Evolutionary conservation across 495 filamentous ascomycete species (phyloP).

Genomic region (Xylaria cubensis): DNA sequence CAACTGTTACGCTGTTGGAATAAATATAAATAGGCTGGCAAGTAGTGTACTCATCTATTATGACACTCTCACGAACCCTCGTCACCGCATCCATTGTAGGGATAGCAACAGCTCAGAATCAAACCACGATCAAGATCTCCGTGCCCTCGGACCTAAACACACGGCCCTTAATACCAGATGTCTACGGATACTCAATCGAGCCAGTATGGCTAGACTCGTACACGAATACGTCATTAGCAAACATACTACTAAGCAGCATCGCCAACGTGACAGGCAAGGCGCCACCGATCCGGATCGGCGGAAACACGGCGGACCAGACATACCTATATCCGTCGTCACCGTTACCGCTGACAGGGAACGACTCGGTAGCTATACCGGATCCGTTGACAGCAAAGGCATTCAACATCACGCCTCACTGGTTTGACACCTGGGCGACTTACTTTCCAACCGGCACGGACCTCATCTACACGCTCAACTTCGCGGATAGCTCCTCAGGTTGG

Average conservation of each 20-base stretch:
- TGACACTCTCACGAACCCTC: slow-evolving; percentile 3
- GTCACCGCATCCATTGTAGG: slow-evolving; percentile 29
- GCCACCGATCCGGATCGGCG: slow-evolving; percentile 39
- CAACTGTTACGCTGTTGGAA: no score
- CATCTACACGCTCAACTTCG: slow-evolving; percentile 42
- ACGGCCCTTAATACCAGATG: slow-evolving; percentile 31
- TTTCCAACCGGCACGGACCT: slow-evolving; percentile 38
- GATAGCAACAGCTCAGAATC: slow-evolving; percentile 27
- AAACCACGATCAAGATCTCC: slow-evolving; percentile 19
- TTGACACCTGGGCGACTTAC: slow-evolving; percentile 37
- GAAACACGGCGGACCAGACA: slow-evolving; percentile 42
- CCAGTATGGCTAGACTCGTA: slow-evolving; percentile 42
- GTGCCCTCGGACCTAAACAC: slow-evolving; percentile 30
- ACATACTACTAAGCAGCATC: slow-evolving; percentile 33
- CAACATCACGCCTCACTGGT: slow-evolving; percentile 40
- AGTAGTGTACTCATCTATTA: not conserved
- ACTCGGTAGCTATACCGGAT: slow-evolving; percentile 32
- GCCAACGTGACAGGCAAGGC: slow-evolving; percentile 35
- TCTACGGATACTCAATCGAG: slow-evolving; percentile 42
- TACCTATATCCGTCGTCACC: slow-evolving; percentile 31
- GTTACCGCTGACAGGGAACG: slow-evolving; percentile 30
- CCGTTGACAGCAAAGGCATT: slow-evolving; percentile 28
- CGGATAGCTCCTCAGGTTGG: slow-evolving; percentile 35
- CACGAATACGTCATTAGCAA: slow-evolving; percentile 36
- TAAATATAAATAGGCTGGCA: not conserved